Base-by-base conservation (phyloP, 2,329 filamentous ascomycete genomes). In the Cladobotryum protrusum region DNA sequence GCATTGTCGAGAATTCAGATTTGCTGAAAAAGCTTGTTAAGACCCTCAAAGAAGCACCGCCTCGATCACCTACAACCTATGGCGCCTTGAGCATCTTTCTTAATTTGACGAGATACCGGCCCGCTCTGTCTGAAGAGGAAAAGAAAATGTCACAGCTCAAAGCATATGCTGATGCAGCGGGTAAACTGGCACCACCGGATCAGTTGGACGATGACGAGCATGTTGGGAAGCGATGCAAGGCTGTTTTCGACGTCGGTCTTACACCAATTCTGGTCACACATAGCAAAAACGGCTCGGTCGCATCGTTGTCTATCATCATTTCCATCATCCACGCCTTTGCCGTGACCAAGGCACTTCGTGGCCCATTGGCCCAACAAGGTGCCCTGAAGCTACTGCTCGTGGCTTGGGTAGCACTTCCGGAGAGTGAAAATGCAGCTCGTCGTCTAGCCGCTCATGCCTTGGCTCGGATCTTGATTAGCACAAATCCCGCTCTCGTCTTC, bases 71-170 rank as follows among this genome's bases (percentile, higher is more conserved):
- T 12, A 73, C 87, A 19, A 85, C 90, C 0, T 96, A 95, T 63
- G 92, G 92, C 43, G 87, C 83, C 15, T 75, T 99, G 37, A 95
- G 87, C 63, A 86, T 96, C 48, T 79, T 97, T 56, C 75, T 82
- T 48, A 96, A 97, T 62, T 72, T 99, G 46, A 95, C 89, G 13
- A 77, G 80, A 29, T 97, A 95, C 64, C 78, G 81, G 37, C 90
- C 90, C 6, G 74, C 75, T 7, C 75, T 91, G 37, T 85, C 89
- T 0, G 92, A 96, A 55, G 93, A 99, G 67, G 86, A 96, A 61
- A 93, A 92, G 71, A 89, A 88, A 62, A 89, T 99, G 72, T 81
- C 81, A 5, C 88, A 99, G 65, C 78, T 99, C 41, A 96, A 95
- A 72, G 89, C 90, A 2, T 99, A 97, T 61, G 93, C 93, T 13